phyloP scores from a whole-genome alignment of 441 rosid species.

The Erodium chrysanthum region DNA sequence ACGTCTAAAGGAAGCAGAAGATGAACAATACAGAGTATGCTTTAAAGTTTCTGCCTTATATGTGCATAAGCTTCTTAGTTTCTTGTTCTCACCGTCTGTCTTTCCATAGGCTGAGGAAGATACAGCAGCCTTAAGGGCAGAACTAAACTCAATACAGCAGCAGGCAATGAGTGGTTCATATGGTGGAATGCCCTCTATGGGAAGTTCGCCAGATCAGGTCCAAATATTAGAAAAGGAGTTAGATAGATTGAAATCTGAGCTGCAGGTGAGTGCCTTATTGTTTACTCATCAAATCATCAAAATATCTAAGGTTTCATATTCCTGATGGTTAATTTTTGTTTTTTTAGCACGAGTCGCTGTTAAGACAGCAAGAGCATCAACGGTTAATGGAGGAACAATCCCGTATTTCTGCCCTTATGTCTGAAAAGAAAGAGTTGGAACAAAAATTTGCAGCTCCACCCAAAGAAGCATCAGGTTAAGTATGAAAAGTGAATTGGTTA shows the following conservation, averaged over 20 bases:
- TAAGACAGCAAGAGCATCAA: slow-evolving; percentile 61
- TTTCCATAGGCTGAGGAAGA: slow-evolving; percentile 90
- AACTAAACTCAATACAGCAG: slow-evolving; percentile 22
- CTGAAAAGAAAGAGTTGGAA: slow-evolving; percentile 74
- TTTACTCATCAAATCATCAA: slow-evolving; percentile 6
- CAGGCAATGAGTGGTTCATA: slow-evolving; percentile 17
- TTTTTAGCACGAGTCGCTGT: slow-evolving; percentile 51
- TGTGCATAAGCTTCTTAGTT: slow-evolving; percentile 1
- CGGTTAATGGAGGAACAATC: slow-evolving; percentile 53
- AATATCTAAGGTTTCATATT: slow-evolving; percentile 20
- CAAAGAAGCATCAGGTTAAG: slow-evolving; percentile 41
- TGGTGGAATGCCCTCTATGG: slow-evolving; percentile 18
- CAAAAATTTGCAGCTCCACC: slow-evolving; percentile 45
- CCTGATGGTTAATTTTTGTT: slow-evolving; percentile 18
- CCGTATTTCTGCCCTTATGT: slow-evolving; percentile 43
- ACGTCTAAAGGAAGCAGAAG: slow-evolving; percentile 86
- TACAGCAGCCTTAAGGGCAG: slow-evolving; percentile 33
- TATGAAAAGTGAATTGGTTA: not conserved
- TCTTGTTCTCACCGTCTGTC: slow-evolving; percentile 13
- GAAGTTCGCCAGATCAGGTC: slow-evolving; percentile 17
- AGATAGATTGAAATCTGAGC: slow-evolving; percentile 37
- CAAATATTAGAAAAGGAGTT: slow-evolving; percentile 25
- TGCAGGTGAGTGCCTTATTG: slow-evolving; percentile 47
- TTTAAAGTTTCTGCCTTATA: slow-evolving; percentile 17
- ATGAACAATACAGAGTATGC: slow-evolving; percentile 78